phyloP scores from a whole-genome alignment of 257 asterid genomes.

The Solanum etuberosum region DNA sequence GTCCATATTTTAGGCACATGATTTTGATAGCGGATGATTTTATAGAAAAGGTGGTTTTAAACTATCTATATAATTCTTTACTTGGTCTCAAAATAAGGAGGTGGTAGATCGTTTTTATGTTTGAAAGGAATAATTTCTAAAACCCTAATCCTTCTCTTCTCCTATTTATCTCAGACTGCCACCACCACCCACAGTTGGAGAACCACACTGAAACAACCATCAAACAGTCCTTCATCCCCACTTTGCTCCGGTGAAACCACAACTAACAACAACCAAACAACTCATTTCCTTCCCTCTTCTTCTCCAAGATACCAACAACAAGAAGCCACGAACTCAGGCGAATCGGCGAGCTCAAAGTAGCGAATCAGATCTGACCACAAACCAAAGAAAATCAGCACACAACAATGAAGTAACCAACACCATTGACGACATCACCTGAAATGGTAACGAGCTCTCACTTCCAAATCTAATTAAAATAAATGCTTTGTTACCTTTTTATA shows the following conservation, averaged over 20 bases:
- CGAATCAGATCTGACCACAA: not conserved
- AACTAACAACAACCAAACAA: not conserved
- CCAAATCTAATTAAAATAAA: no score
- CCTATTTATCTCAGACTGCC: not conserved
- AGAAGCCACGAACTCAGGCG: not conserved
- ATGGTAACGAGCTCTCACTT: not conserved
- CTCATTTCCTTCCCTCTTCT: not conserved
- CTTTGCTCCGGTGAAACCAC: not conserved
- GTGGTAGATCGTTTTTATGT: not conserved
- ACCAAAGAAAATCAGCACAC: not conserved
- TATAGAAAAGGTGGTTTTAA: not conserved
- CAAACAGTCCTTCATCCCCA: not conserved
- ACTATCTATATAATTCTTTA: not conserved
- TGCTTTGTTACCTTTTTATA: not conserved
- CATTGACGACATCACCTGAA: not conserved
- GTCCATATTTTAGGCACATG: no score
- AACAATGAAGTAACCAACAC: not conserved
- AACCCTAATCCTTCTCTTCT: not conserved
- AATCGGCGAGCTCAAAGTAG: not conserved
- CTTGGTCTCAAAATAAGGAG: not conserved
- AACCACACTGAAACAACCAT: not conserved
- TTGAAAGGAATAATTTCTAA: not conserved
- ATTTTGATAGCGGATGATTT: no score
- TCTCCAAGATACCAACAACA: not conserved
- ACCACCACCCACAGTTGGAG: no score